These are phyloP conservation scores for Phalaenopsis hybrid DNA, from an alignment of 116 monocot species.

Conservation along the genomic window DNA sequence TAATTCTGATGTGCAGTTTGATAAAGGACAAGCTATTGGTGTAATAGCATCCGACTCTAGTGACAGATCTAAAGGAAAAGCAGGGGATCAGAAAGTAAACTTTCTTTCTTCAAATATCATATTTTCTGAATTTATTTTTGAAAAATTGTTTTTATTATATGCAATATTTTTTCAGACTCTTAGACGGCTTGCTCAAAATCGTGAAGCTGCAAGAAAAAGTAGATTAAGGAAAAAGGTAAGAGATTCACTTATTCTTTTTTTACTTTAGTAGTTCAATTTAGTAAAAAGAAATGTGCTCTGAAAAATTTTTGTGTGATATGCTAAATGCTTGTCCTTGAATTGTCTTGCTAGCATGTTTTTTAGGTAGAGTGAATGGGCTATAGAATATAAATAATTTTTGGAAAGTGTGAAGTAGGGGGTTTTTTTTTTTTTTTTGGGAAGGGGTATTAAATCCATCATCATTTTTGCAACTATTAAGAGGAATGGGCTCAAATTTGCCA, in stretches of 20 bases:
- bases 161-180: conserved; percentile 36
- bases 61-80: conserved; percentile 90
- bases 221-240: conserved; percentile 80
- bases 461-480: background rate
- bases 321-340: background rate
- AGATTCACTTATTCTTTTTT: background rate
- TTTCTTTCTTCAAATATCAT: background rate
- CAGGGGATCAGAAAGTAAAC: conserved; percentile 75
- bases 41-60: conserved; percentile 75
- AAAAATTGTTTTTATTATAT: background rate
- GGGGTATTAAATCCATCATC: background rate
- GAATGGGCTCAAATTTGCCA: background rate
- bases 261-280: background rate
- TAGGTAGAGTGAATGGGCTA: background rate
- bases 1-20: conserved; percentile 39
- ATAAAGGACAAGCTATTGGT: conserved; percentile 40
- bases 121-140: background rate
- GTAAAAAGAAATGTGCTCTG: background rate
- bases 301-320: background rate
- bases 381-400: background rate
- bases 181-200: conserved; percentile 89
- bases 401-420: background rate
- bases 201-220: conserved; percentile 95
- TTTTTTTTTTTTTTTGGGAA: background rate
- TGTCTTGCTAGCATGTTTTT: background rate